phyloP scores from a whole-genome alignment of 1,139 yeast genomes.

The Geotrichum bryndzae region DNA sequence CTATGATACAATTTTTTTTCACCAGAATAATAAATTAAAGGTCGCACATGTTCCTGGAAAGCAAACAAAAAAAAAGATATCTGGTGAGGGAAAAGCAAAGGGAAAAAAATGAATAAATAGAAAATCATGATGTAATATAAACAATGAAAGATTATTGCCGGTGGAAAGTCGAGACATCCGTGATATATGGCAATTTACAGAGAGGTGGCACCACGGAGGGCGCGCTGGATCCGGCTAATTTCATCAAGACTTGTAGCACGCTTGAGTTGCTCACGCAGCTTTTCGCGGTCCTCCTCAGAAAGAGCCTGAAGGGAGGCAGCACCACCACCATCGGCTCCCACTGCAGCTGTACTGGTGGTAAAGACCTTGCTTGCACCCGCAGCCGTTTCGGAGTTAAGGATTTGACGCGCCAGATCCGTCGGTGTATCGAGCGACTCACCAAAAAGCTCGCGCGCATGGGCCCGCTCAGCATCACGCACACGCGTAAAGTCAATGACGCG shows the following conservation, averaged over 20 bases:
- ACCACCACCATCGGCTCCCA: conserved; percentile 8
- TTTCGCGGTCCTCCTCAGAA: conserved; percentile 48
- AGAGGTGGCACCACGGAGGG: conserved; percentile 38
- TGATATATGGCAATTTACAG: conserved; percentile 22
- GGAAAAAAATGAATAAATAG: too few relatives aligned
- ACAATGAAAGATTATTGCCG: too few relatives aligned
- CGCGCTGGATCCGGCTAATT: conserved; percentile 61
- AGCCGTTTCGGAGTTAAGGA: conserved; percentile 26
- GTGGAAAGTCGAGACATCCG: too few relatives aligned
- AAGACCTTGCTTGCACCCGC: background rate
- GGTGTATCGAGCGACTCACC: conserved; percentile 38
- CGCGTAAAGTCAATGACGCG: conserved; percentile 61
- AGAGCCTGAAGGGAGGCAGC: conserved; percentile 36
- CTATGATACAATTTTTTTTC: too few relatives aligned
- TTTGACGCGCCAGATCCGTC: conserved; percentile 30
- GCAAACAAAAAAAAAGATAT: too few relatives aligned
- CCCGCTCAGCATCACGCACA: conserved; percentile 53
- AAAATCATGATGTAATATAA: too few relatives aligned
- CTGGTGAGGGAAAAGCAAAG: too few relatives aligned
- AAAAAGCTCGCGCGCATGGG: conserved; percentile 41
- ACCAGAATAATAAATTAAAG: too few relatives aligned
- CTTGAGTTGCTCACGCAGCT: conserved; percentile 49
- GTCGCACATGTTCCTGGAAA: too few relatives aligned
- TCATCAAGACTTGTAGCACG: conserved; percentile 67
- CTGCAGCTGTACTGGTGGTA: background rate